Base-by-base conservation (phyloP, 1,284 basidiomycete species). In the Albatrellus sp. region DNA sequence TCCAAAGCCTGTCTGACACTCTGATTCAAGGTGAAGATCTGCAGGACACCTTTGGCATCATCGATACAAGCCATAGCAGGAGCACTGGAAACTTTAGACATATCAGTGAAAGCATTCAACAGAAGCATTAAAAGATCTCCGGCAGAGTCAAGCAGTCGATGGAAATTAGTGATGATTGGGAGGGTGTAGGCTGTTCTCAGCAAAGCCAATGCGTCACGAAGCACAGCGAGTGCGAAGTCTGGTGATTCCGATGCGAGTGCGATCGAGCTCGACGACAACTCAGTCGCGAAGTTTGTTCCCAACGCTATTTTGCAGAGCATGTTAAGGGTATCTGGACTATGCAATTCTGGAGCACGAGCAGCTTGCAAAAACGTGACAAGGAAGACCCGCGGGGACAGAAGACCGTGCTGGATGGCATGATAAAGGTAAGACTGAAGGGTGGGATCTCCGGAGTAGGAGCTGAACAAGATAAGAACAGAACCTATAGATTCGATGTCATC, bases 271-370 rank as follows among this genome's bases (percentile, higher is more conserved):
- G 69, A 55, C 0, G 77, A 63, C 17, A 70, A n/a, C 29, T 73
- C 72, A 20, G 75, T 71, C 11, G 72, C 61, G 54, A 80, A 77
- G 55, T 82, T 76, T 2, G 65, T 64, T 45, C 81, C 72, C 37
- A 84, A 61, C 5, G 73, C 75, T 34, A 77, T 65, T 39, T 72
- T 71, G 57, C 80, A 85, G 8, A 87, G 70, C 52, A 72, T 70
- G 54, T 83, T 74, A 33, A 87, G 64, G 2, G 81, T 86, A 0
- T 76, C 70, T 8, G 71, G 62, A 34, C 74, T 67, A 50, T 80
- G 78, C 28, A 84, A 54, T 32, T 77, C 63, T 17, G 62, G 56
- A 9, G 68, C 66, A 29, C 62, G 61, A 28, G 63, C 63, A 4
- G 66, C 66, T 13, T 59, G 61, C 9, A 74, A 57, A 48, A 75